These are phyloP conservation scores for Trichoderma semiorbis DNA, from an alignment of 2,329 filamentous ascomycete genomes.

Conservation along the genomic window DNA sequence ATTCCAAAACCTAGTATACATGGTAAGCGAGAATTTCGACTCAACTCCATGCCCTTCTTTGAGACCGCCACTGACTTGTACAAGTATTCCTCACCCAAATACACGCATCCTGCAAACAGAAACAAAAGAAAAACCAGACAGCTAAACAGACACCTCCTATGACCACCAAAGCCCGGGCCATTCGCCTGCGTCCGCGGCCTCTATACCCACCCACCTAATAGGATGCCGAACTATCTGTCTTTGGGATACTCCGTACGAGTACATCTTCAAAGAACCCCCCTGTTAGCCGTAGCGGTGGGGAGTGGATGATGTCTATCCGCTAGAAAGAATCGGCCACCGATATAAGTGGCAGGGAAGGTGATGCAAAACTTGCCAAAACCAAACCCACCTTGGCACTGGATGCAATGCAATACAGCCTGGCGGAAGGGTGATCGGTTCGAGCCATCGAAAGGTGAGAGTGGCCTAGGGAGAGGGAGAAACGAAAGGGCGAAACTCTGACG, in stretches of 20 bases:
- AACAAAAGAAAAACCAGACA: background rate
- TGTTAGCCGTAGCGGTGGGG: background rate
- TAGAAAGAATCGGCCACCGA: constrained; percentile 11
- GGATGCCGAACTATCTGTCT: background rate
- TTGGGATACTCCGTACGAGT: background rate
- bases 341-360: background rate
- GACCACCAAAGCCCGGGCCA: background rate
- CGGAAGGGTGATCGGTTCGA: background rate
- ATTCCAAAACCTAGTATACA: background rate
- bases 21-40: background rate
- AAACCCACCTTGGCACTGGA: constrained; percentile 6
- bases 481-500: background rate
- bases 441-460: background rate
- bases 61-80: background rate
- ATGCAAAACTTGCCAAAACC: background rate
- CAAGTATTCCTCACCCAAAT: background rate
- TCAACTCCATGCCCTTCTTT: background rate
- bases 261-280: background rate
- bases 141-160: background rate
- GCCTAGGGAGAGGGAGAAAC: background rate
- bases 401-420: constrained; percentile 7
- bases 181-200: constrained; percentile 1
- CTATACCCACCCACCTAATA: constrained; percentile 1
- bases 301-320: background rate
- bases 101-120: background rate